A percentile compares a stretch with the other conserved stretches of the same genome.
phyloP scores from a whole-genome alignment of 1,139 yeast genomes.

The Zygoascus meyerae region DNA sequence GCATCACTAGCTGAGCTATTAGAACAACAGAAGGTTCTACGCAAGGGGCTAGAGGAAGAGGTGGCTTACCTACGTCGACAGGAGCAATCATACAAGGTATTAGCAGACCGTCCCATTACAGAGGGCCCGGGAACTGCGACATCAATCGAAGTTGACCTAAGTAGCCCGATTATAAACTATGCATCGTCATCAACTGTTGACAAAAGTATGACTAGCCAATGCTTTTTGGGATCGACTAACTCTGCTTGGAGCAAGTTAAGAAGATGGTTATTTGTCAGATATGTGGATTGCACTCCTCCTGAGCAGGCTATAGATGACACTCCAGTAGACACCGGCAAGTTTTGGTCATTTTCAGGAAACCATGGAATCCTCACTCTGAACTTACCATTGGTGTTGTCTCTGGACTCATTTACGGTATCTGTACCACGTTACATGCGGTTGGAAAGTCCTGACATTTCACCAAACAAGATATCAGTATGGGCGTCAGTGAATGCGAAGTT shows the following conservation, averaged over 20 bases:
- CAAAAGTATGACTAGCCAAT: slow-evolving; percentile 24
- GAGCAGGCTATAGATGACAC: slow-evolving; percentile 25
- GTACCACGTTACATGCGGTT: slow-evolving; percentile 29
- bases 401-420: slow-evolving; percentile 30
- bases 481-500: slow-evolving; percentile 22
- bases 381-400: slow-evolving; percentile 24
- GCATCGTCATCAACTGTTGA: slow-evolving; percentile 30
- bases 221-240: neutral
- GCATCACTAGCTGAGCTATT: neutral
- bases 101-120: neutral
- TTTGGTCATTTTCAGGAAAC: slow-evolving; percentile 35
- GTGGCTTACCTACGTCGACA: neutral
- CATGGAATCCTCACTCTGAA: slow-evolving; percentile 29
- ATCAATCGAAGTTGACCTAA: neutral
- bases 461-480: slow-evolving; percentile 31
- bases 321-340: slow-evolving; percentile 28
- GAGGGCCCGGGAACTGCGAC: neutral
- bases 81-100: neutral
- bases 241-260: neutral
- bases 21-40: slow-evolving; percentile 1
- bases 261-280: slow-evolving; percentile 14
- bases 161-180: slow-evolving; percentile 20
- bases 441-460: slow-evolving; percentile 29
- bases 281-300: slow-evolving; percentile 17
- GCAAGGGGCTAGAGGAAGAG: neutral